These are phyloP conservation scores for Tilletia setariae DNA, from an alignment of 1,284 basidiomycete species.

Conservation along the genomic window DNA sequence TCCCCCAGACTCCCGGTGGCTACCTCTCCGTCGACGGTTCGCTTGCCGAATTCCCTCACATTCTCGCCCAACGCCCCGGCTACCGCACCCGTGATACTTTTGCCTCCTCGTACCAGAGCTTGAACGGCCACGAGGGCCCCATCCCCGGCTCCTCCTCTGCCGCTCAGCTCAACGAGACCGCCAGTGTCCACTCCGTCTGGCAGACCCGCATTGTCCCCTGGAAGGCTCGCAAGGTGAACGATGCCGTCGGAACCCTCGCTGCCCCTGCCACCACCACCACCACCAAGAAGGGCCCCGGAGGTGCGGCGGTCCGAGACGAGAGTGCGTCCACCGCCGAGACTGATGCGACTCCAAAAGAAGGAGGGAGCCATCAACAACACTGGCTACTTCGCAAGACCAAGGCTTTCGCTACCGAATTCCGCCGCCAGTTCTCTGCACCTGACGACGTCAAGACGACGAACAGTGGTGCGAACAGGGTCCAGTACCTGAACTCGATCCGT, in stretches of 20 bases:
- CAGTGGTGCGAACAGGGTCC: neutral
- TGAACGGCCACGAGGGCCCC: neutral
- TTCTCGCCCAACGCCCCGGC: neutral
- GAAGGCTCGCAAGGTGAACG: constrained; percentile 2
- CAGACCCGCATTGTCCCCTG: constrained; percentile 1
- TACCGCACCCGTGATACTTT: neutral
- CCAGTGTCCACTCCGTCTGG: neutral
- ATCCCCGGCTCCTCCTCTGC: neutral
- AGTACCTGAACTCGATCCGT: constrained; percentile 10
- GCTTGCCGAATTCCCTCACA: neutral
- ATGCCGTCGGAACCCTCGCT: constrained; percentile 6
- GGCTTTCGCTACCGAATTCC: neutral
- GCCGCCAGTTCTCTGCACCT: neutral
- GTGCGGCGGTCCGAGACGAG: neutral
- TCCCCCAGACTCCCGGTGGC: neutral
- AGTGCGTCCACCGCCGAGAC: neutral
- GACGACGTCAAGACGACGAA: neutral
- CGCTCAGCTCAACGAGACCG: neutral
- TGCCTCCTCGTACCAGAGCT: neutral
- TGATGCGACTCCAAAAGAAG: neutral
- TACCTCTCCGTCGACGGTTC: neutral
- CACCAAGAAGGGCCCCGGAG: neutral
- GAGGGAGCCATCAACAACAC: neutral
- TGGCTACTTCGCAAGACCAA: neutral
- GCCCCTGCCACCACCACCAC: neutral